These are phyloP conservation scores for Gossypium herbaceum DNA, from an alignment of 345 rosid species.

Conservation along the genomic window DNA sequence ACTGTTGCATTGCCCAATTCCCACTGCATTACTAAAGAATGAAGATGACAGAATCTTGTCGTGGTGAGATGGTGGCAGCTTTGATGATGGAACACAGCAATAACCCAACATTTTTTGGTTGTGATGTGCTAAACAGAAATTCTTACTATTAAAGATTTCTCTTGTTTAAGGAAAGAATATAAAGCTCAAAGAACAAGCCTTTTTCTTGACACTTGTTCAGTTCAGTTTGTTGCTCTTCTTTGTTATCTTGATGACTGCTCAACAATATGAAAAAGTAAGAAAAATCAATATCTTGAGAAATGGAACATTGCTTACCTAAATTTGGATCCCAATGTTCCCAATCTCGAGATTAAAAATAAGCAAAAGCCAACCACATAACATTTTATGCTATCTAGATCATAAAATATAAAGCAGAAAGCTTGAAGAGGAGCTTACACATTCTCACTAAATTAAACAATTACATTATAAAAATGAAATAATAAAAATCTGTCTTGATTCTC, in stretches of 20 bases:
- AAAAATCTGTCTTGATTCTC: not conserved
- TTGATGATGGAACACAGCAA: slow-evolving; percentile 21
- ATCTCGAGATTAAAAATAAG: not conserved
- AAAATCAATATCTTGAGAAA: not conserved
- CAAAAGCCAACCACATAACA: not conserved
- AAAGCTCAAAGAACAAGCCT: slow-evolving; percentile 16
- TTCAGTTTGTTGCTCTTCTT: slow-evolving; percentile 8
- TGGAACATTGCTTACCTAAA: not conserved
- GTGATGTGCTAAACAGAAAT: not conserved
- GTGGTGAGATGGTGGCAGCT: slow-evolving; percentile 21
- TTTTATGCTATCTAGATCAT: not conserved
- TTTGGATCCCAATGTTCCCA: not conserved
- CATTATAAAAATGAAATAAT: not conserved
- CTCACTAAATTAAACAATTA: not conserved
- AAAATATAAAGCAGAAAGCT: not conserved
- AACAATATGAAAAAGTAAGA: not conserved
- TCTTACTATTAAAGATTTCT: not conserved
- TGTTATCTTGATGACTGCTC: slow-evolving; percentile 11
- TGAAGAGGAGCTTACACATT: not conserved
- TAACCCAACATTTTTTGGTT: slow-evolving; percentile 22
- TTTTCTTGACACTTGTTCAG: not conserved
- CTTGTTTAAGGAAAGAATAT: slow-evolving; percentile 15
- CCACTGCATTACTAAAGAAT: slow-evolving; percentile 29
- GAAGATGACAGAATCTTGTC: slow-evolving; percentile 30
- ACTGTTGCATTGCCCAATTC: slow-evolving; percentile 14